A percentile compares a stretch with the other conserved stretches of the same genome.
Conservation (phyloP, 129 eudicot species). For the Centrapalus pauciflorus region DNA sequence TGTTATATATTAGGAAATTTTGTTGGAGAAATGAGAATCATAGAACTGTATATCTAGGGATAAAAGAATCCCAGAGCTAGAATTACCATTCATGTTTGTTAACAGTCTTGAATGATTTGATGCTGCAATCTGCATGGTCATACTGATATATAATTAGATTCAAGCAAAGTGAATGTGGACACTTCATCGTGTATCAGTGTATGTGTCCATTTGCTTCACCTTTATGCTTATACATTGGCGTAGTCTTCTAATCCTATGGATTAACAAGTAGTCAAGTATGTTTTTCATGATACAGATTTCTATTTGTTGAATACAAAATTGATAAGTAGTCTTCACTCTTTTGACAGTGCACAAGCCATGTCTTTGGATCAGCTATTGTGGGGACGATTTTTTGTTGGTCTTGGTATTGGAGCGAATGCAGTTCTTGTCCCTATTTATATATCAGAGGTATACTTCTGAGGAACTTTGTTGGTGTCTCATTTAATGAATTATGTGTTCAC, state of each 20-base stretch:
- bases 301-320: constrained; percentile 14
- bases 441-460: constrained; percentile 61
- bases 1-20: not conserved
- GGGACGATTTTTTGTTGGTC: constrained; percentile 88
- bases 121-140: not conserved
- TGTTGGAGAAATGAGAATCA: not conserved
- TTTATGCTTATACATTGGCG: too few relatives aligned
- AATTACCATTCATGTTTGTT: not conserved
- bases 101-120: not conserved
- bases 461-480: constrained; percentile 10
- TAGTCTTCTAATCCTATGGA: not conserved
- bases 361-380: constrained; percentile 65
- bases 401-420: constrained; percentile 90
- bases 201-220: not conserved
- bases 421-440: constrained; percentile 90
- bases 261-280: not conserved
- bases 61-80: not conserved
- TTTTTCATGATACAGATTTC: constrained; percentile 9
- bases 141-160: not conserved
- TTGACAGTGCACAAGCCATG: constrained; percentile 83
- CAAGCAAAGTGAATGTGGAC: not conserved
- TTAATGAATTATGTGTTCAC: not conserved
- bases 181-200: not conserved
- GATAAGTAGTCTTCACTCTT: constrained; percentile 22
- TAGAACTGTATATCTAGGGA: too few relatives aligned